Evolutionary conservation across 192 early-diverging fungal species (phyloP).

Genomic region (Backusella psychrophila): DNA sequence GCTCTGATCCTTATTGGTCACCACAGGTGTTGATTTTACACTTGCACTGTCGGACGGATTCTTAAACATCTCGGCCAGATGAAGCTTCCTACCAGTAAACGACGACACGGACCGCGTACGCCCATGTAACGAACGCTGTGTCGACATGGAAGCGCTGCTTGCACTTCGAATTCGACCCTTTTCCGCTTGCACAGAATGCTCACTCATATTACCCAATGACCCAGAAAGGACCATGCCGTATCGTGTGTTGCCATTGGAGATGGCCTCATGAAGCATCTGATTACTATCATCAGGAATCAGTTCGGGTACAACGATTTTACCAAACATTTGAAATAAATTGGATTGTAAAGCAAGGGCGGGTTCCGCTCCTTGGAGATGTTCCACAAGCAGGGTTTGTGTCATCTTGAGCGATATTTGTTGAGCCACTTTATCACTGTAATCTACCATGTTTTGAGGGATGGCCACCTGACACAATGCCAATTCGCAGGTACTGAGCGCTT

Average conservation of each 20-base stretch:
- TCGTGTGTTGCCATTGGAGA: constrained; percentile 21
- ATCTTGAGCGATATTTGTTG: constrained; percentile 57
- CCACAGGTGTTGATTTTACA: not conserved
- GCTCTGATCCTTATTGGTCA: not conserved
- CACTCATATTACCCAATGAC: constrained; percentile 12
- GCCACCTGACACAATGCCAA: constrained; percentile 54
- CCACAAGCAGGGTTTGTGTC: constrained; percentile 56
- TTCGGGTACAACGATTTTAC: constrained; percentile 45
- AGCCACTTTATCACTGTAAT: constrained; percentile 25
- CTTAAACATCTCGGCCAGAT: constrained; percentile 9
- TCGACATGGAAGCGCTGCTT: not conserved
- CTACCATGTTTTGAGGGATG: constrained; percentile 11
- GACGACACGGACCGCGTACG: not conserved
- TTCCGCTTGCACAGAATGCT: not conserved
- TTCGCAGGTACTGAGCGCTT: constrained; percentile 64
- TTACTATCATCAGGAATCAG: constrained; percentile 8
- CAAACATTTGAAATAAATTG: constrained; percentile 62
- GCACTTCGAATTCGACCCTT: constrained; percentile 16
- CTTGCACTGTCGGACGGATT: not conserved
- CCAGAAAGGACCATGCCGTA: constrained; percentile 13
- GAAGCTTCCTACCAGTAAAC: constrained; percentile 4
- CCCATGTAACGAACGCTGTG: not conserved
- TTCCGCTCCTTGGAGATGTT: constrained; percentile 48
- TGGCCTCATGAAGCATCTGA: constrained; percentile 18
- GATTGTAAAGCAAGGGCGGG: constrained; percentile 51